Base-by-base conservation (phyloP, 768 basidiomycete genomes). In the Russula sp. region DNA sequence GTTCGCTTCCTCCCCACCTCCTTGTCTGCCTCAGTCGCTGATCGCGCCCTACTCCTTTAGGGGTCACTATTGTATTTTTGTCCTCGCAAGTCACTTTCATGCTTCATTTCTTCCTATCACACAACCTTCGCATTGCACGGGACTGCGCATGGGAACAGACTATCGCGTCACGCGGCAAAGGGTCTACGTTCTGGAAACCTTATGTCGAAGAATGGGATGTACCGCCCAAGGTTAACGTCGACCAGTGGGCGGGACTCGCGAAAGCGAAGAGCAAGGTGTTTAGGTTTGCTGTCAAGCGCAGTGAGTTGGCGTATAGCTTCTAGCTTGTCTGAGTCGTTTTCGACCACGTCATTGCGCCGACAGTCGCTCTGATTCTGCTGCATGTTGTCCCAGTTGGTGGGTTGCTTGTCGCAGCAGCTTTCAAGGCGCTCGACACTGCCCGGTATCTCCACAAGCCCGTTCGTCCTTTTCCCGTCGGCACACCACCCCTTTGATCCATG, bases 81-180 rank as follows among this genome's bases (percentile, higher is more conserved):
- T 85, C 88, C 9, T 77, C 83, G 0, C 92, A 95, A 75, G 71
- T 90, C 40, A 89, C 89, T 0, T 74, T 75, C 20, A 87, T 98
- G 60, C 79, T 96, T 55, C 80, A 78, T 2, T 95, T 89, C 77
- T 95, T 95, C 76, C 82, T 98, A 55, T 80, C 85, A 34, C 84
- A 84, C 51, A 95, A 96, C 73, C 85, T 96, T 52, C 82, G 84
- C 32, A 82, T 94, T 49, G 91, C 93, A 0, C 82, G 87, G 2
- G 83, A 84, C 57, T 81, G 88, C 11, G 92, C 84, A 11, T 91
- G 86, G 83, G 86, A 83, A 20, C 87, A 94, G 71, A 95, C 93
- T 0, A 84, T 96, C 34, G 75, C 80, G 6, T 95, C 92, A 5
- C 83, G 94, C 1, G 87, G 87, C 13, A 96, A 96, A 68, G 85